Evolutionary conservation across 116 monocot species (phyloP).

Genomic region (Dioscorea cayenensis): DNA sequence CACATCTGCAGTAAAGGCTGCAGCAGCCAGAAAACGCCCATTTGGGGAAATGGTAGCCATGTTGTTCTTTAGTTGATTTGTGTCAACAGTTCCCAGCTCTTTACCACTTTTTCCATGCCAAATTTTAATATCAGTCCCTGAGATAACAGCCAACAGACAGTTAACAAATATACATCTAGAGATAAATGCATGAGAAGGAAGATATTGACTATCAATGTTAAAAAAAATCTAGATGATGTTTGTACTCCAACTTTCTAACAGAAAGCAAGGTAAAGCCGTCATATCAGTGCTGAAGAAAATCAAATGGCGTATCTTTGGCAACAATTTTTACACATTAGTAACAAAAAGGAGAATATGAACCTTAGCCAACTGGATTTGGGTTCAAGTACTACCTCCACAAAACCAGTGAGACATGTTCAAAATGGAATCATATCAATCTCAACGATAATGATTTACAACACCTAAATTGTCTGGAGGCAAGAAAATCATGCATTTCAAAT

Average conservation of each 20-base stretch:
- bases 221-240: background rate
- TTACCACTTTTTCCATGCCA: slow-evolving; percentile 98
- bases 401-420: no score
- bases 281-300: background rate
- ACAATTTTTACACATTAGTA: background rate
- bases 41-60: slow-evolving; percentile 95
- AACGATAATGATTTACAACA: no score
- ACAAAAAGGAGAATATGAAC: no score
- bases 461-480: no score
- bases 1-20: slow-evolving; percentile 98
- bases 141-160: background rate
- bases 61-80: slow-evolving; percentile 94
- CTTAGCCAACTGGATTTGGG: no score
- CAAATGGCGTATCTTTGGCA: background rate
- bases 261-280: background rate
- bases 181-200: background rate
- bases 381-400: no score
- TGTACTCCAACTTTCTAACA: background rate
- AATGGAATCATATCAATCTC: no score
- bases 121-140: slow-evolving; percentile 92
- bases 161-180: no score
- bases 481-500: no score
- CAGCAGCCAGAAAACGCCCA: slow-evolving; percentile 95
- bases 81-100: slow-evolving; percentile 79
- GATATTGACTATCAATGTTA: background rate